Evolutionary conservation across 1,139 yeast genomes (phyloP).

Genomic region (Scheffersomyces segobiensis): DNA sequence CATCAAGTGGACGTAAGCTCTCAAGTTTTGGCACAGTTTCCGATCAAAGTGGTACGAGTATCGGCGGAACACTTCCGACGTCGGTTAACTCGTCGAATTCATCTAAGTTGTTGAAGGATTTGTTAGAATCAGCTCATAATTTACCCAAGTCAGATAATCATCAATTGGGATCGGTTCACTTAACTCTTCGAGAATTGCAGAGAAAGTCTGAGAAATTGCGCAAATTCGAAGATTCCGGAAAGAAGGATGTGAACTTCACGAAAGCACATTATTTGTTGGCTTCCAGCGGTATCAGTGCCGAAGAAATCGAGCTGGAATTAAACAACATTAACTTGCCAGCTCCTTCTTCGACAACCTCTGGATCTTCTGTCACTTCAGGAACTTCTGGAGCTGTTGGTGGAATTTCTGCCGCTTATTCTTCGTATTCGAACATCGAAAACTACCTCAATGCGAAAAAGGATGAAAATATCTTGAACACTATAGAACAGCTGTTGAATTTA

Average conservation of each 20-base stretch:
- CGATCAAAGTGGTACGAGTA: not conserved
- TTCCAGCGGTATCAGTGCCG: slow-evolving; percentile 86
- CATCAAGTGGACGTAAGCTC: not conserved
- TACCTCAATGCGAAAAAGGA: slow-evolving; percentile 72
- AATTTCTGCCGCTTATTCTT: slow-evolving; percentile 1
- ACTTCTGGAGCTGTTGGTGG: slow-evolving; percentile 1
- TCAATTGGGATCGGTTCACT: slow-evolving; percentile 70
- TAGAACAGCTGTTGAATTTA: slow-evolving; percentile 72
- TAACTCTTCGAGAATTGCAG: slow-evolving; percentile 76
- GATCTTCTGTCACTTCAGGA: not conserved
- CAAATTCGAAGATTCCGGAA: slow-evolving; percentile 34
- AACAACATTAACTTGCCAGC: slow-evolving; percentile 35
- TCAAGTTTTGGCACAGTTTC: not conserved
- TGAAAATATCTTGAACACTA: slow-evolving; percentile 78
- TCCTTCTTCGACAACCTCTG: slow-evolving; percentile 6
- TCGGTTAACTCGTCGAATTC: slow-evolving; percentile 8
- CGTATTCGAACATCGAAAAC: slow-evolving; percentile 41
- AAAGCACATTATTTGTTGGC: slow-evolving; percentile 91
- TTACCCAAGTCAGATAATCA: slow-evolving; percentile 61
- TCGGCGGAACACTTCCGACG: not conserved
- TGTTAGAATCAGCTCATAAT: slow-evolving; percentile 69
- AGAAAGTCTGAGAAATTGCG: slow-evolving; percentile 67
- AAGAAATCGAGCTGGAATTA: slow-evolving; percentile 75
- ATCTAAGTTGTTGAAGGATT: slow-evolving; percentile 50
- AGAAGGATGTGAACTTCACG: slow-evolving; percentile 53